Evolutionary conservation across 2,329 filamentous ascomycete genomes (phyloP).

Genomic region (Pseudogymnoascus destructans): DNA sequence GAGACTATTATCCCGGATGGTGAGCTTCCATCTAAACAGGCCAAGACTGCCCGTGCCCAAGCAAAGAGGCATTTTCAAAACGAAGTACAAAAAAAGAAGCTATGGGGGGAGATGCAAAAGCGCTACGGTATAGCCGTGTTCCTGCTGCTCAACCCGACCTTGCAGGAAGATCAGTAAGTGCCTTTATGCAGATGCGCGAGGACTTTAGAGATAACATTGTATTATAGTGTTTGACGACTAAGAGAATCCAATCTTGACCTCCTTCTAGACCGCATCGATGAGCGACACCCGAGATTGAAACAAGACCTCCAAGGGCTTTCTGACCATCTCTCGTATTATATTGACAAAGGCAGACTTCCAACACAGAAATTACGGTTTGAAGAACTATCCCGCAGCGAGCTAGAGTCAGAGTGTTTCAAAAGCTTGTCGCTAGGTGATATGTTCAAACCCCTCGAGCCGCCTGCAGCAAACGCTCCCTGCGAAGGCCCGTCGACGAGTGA

Average conservation of each 20-base stretch:
- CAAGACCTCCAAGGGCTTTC: neutral
- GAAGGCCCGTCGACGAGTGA: neutral
- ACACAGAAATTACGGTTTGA: neutral
- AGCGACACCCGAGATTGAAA: neutral
- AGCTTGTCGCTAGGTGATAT: neutral
- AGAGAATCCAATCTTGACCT: too few relatives aligned
- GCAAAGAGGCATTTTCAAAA: neutral
- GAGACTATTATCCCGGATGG: too few relatives aligned
- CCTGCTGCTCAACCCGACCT: too few relatives aligned
- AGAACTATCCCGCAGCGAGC: neutral
- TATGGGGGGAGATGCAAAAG: too few relatives aligned
- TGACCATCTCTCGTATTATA: neutral
- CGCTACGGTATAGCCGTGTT: too few relatives aligned
- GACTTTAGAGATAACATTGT: too few relatives aligned
- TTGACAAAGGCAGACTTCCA: neutral
- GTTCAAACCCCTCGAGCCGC: neutral
- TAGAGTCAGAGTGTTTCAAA: neutral
- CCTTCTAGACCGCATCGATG: neutral
- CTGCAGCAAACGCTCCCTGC: too few relatives aligned
- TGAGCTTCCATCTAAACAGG: neutral
- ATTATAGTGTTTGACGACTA: too few relatives aligned
- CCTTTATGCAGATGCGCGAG: too few relatives aligned
- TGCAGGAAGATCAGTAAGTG: too few relatives aligned
- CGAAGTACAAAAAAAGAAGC: neutral
- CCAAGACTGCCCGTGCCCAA: neutral